A percentile compares a stretch with the other conserved stretches of the same genome.
Evolutionary conservation across 371 early-diverging fungal species (phyloP).

Genomic region (Dinochytrium kinnereticum): DNA sequence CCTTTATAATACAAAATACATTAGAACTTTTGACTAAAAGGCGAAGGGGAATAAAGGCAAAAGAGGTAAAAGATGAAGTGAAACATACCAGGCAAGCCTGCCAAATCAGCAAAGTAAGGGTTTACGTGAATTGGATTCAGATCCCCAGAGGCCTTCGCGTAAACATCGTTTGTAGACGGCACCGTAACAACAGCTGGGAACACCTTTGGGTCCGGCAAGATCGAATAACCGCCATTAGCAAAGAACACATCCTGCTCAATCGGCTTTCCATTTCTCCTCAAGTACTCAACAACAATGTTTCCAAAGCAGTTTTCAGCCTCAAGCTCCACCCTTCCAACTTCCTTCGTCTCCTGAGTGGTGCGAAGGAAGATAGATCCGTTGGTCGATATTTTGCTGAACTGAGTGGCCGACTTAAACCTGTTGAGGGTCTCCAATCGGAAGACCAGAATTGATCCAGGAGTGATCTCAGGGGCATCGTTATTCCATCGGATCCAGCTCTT

Average conservation of each 20-base stretch:
- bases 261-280: slow-evolving; percentile 77
- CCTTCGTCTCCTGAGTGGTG: slow-evolving; percentile 81
- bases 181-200: slow-evolving; percentile 81
- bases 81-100: slow-evolving; percentile 74
- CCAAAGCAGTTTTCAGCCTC: slow-evolving; percentile 68
- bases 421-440: slow-evolving; percentile 84
- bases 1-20: slow-evolving; percentile 30
- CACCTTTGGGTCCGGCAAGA: slow-evolving; percentile 82
- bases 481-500: slow-evolving; percentile 90
- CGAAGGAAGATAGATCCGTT: slow-evolving; percentile 83
- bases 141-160: slow-evolving; percentile 89
- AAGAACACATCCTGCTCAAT: slow-evolving; percentile 85
- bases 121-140: slow-evolving; percentile 97
- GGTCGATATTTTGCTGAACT: slow-evolving; percentile 55
- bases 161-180: slow-evolving; percentile 83
- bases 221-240: slow-evolving; percentile 90
- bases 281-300: slow-evolving; percentile 81
- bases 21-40: neutral
- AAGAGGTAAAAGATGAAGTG: neutral
- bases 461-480: slow-evolving; percentile 67
- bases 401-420: slow-evolving; percentile 75
- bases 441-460: slow-evolving; percentile 74
- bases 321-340: slow-evolving; percentile 78
- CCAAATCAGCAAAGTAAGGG: slow-evolving; percentile 93
- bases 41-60: no score